phyloP scores from a whole-genome alignment of 768 basidiomycete species.

The Serendipita indica region DNA sequence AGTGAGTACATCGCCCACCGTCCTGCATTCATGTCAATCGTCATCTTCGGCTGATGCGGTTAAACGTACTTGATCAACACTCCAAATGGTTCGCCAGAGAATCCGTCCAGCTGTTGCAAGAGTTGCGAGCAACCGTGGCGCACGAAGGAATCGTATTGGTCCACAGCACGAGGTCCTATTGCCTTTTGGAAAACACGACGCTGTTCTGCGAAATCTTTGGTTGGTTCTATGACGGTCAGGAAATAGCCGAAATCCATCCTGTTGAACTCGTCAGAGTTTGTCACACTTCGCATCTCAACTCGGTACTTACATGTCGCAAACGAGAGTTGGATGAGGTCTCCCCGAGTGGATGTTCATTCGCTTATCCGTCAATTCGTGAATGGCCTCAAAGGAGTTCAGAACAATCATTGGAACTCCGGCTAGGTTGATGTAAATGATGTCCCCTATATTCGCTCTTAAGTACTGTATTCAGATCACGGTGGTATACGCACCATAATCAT shows the following conservation, averaged over 20 bases:
- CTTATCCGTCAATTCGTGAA: slow-evolving; percentile 14
- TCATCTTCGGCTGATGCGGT: too few species aligned
- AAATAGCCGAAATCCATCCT: too few species aligned
- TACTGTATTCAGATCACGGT: not conserved
- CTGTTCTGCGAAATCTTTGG: too few species aligned
- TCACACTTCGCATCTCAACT: not conserved
- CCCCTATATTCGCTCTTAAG: slow-evolving; percentile 12
- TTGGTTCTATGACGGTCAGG: too few species aligned
- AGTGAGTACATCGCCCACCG: not conserved
- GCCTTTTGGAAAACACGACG: too few species aligned
- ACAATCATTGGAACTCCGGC: slow-evolving; percentile 15
- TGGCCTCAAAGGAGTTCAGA: slow-evolving; percentile 14
- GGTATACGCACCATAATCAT: slow-evolving; percentile 5
- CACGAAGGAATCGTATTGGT: too few species aligned
- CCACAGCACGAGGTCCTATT: not conserved
- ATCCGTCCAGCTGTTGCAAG: not conserved
- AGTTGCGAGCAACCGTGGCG: too few species aligned
- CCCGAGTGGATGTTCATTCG: slow-evolving; percentile 17
- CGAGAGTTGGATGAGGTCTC: slow-evolving; percentile 8
- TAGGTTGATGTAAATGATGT: slow-evolving; percentile 18
- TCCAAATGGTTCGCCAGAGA: not conserved
- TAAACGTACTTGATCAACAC: not conserved
- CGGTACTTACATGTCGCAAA: slow-evolving; percentile 11
- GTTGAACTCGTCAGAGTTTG: not conserved
- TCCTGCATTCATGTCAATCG: too few species aligned